A percentile compares a stretch with the other conserved stretches of the same genome.
These are phyloP conservation scores for Phytophthora vignae DNA, from an alignment of 352 stramenopile species.

Conservation along the genomic window DNA sequence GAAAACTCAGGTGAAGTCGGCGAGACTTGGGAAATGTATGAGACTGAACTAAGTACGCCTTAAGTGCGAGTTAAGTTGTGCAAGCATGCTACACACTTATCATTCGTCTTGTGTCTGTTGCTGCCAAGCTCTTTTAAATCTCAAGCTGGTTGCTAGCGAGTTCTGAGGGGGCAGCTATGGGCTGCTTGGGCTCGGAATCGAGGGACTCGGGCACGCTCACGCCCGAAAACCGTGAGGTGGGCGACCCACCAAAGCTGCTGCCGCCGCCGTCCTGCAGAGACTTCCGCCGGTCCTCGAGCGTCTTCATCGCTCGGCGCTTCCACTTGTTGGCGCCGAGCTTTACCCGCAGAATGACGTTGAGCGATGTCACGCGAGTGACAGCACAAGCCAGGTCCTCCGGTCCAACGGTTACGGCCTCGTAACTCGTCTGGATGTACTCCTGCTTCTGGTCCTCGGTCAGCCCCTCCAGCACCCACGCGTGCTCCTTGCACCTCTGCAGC, in stretches of 20 bases:
- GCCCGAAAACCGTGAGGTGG: conserved; percentile 28
- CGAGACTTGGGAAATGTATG: conserved; percentile 3
- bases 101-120: neutral
- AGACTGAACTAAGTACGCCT: neutral
- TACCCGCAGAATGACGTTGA: conserved; percentile 79
- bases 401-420: conserved; percentile 65
- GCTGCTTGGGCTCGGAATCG: conserved; percentile 37
- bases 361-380: conserved; percentile 77
- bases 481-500: conserved; percentile 72
- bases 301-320: conserved; percentile 74
- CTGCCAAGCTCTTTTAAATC: conserved; percentile 35
- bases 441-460: conserved; percentile 46
- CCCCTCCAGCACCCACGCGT: conserved; percentile 71
- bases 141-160: conserved; percentile 51
- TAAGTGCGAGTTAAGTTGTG: too few relatives aligned
- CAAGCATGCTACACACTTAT: conserved; percentile 11
- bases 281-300: conserved; percentile 57
- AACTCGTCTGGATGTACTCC: conserved; percentile 58
- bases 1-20: conserved; percentile 28
- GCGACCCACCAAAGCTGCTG: conserved; percentile 31
- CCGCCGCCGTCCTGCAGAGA: conserved; percentile 37
- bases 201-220: conserved; percentile 34
- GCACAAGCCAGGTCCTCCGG: conserved; percentile 70
- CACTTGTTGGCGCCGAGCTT: conserved; percentile 84
- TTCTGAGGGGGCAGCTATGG: conserved; percentile 7